phyloP scores from a whole-genome alignment of 1,284 basidiomycete genomes.

The Spongiforma sp. region DNA sequence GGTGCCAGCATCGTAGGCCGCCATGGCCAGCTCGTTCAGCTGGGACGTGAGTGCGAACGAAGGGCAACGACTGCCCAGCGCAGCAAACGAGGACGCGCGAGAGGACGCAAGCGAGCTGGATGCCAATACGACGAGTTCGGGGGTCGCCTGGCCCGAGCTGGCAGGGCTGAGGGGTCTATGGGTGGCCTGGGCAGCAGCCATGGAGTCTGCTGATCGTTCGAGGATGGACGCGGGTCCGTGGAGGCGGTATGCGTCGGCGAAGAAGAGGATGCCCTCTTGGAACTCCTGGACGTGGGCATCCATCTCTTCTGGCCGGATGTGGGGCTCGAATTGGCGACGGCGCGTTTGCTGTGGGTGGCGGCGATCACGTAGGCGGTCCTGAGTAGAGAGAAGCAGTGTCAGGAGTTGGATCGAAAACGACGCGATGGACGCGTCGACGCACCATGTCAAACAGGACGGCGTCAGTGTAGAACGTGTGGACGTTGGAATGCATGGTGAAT shows the following conservation, averaged over 20 bases:
- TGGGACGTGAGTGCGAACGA: constrained; percentile 55
- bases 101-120: constrained; percentile 46
- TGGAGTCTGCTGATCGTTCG: too few relatives aligned
- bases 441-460: constrained; percentile 81
- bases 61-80: constrained; percentile 47
- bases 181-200: too few relatives aligned
- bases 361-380: constrained; percentile 70
- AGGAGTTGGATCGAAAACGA: constrained; percentile 19
- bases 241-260: constrained; percentile 67
- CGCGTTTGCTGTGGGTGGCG: constrained; percentile 79
- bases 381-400: constrained; percentile 29
- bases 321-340: constrained; percentile 67
- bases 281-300: constrained; percentile 70
- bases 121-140: constrained; percentile 40
- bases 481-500: constrained; percentile 31
- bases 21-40: too few relatives aligned
- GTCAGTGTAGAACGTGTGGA: constrained; percentile 52
- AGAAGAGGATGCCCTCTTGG: constrained; percentile 73
- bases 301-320: constrained; percentile 65
- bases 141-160: constrained; percentile 46
- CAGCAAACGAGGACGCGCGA: constrained; percentile 46
- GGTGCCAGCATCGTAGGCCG: constrained; percentile 40
- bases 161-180: constrained; percentile 22
- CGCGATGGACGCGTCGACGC: constrained; percentile 25
- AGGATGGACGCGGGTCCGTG: too few relatives aligned